Evolutionary conservation across 305 asterid genomes (phyloP).

Genomic region (Stenogyne calaminthoides): DNA sequence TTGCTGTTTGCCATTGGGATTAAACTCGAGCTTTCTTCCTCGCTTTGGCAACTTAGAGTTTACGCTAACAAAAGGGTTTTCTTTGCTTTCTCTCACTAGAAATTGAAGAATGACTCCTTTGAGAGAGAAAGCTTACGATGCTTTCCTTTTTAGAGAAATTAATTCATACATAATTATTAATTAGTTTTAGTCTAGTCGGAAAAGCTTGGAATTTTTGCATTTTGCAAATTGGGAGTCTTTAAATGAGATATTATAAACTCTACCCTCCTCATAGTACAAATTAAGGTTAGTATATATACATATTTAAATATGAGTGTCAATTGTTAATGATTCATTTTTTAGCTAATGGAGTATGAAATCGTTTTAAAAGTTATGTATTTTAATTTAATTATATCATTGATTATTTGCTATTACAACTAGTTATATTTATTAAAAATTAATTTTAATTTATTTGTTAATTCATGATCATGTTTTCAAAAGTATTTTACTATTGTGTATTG

Average conservation of each 20-base stretch:
- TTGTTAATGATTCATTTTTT: too few species aligned
- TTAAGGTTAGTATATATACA: background rate
- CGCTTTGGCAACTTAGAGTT: conserved; percentile 31
- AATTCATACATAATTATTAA: background rate
- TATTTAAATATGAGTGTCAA: too few species aligned
- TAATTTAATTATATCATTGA: too few species aligned
- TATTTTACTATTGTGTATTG: too few species aligned
- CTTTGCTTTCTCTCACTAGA: conserved; percentile 32
- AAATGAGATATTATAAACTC: conserved; percentile 5
- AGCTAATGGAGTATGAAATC: too few species aligned
- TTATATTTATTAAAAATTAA: too few species aligned
- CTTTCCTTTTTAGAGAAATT: background rate
- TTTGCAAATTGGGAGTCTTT: conserved; percentile 20
- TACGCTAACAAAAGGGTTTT: conserved; percentile 47
- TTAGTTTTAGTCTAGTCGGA: background rate
- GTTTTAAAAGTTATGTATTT: too few species aligned
- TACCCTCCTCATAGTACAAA: background rate
- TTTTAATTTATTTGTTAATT: too few species aligned
- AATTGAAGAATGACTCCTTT: conserved; percentile 19
- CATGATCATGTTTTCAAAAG: too few species aligned
- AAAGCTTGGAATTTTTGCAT: background rate
- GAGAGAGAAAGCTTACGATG: background rate
- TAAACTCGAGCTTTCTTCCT: conserved; percentile 29
- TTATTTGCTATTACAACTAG: too few species aligned
- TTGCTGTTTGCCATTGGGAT: conserved; percentile 84